phyloP scores from a whole-genome alignment of 2,329 filamentous ascomycete genomes.

The Domatiomyces globalis region DNA sequence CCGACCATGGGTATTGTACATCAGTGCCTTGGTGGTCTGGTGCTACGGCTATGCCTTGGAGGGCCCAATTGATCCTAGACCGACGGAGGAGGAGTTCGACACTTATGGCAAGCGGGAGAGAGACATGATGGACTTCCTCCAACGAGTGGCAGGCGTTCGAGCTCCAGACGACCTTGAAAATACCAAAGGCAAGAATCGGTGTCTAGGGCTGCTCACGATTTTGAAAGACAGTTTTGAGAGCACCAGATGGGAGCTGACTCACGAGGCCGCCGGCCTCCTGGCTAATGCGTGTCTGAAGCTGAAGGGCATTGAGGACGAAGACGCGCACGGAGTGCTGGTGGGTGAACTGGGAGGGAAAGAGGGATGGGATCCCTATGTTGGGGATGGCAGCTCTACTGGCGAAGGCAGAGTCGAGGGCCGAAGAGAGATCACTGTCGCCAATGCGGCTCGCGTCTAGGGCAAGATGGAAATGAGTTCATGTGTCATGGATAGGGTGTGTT shows the following conservation, averaged over 20 bases:
- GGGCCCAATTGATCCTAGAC: constrained; percentile 48
- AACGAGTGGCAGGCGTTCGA: constrained; percentile 54
- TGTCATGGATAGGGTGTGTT: background rate
- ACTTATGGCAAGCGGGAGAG: constrained; percentile 52
- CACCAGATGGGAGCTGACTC: constrained; percentile 80
- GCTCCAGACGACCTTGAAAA: constrained; percentile 64
- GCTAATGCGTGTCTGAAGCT: constrained; percentile 63
- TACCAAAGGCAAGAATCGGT: constrained; percentile 65
- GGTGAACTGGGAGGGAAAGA: background rate
- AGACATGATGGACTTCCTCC: constrained; percentile 69
- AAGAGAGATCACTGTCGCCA: background rate
- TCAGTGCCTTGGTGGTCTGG: constrained; percentile 85
- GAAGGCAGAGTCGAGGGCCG: background rate
- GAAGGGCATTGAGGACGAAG: constrained; percentile 14
- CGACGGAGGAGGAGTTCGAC: constrained; percentile 36
- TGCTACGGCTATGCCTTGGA: constrained; percentile 85
- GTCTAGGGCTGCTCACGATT: constrained; percentile 65
- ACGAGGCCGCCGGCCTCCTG: constrained; percentile 70
- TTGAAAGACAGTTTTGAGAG: constrained; percentile 67
- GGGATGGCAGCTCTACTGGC: background rate
- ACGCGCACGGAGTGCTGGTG: background rate
- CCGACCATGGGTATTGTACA: constrained; percentile 89
- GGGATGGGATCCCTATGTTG: background rate
- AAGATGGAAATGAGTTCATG: background rate
- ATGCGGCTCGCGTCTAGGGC: background rate